Base-by-base conservation (phyloP, 352 stramenopile species). In the Globisporangium acanthophoron region DNA sequence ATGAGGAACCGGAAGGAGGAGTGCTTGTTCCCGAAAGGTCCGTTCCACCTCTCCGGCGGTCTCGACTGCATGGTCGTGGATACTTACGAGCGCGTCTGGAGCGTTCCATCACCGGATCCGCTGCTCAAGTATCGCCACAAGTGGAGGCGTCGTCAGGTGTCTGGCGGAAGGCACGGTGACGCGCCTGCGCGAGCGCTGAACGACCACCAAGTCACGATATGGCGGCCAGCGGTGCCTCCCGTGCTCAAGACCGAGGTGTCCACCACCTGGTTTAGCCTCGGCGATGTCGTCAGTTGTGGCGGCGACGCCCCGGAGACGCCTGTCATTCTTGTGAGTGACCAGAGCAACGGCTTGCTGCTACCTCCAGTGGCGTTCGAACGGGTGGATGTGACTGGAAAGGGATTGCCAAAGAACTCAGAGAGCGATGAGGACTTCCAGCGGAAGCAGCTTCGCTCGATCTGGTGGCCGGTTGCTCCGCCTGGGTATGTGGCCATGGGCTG, bases 31-130 rank as follows among this genome's bases (percentile, higher is more conserved):
- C 79, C 79, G 0, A 95, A 95, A 52, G 86, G 86, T 16, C 84
- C 86, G 3, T 74, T 95, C 37, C 57, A 67, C 1, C 60, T 95
- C 5, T 89, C 78, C 0, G 78, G 71, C 33, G 86, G 86, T 5
- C 67, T 95, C 29, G 78, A 94, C 59, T 83, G 72, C 46, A 61
- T 92, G 40, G 69, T 93, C 7, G 77, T 93, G 35, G 62, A 74
- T n/a, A 77, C 80, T 18, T 94, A 88, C 58, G 86, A 95, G 45
- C 80, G 84, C 7, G 52, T 94, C 24, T 95, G 86, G 84, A 90
- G 82, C 58, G 73, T 95, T 15, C 84, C 86, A n/a, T 71, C 81
- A 18, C 70, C 82, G 0, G 84, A 95, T 59, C 86, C 84, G 11
- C 46, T 94, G 33, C 64, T 93, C 13, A 82, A 87, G 51, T 87